phyloP scores from a whole-genome alignment of 768 basidiomycete species.

The Russula virescens region DNA sequence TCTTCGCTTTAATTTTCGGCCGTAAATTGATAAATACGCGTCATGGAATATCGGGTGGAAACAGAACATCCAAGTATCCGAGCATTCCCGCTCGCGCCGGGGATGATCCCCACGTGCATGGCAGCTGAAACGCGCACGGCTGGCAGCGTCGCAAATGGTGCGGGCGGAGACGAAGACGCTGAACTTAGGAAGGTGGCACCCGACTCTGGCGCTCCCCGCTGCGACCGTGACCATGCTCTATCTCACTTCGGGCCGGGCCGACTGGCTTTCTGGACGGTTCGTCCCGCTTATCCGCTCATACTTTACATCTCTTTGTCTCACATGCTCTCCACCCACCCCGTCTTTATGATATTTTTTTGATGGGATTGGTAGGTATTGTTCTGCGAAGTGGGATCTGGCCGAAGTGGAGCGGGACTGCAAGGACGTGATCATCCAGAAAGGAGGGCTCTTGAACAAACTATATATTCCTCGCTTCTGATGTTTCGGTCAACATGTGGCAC shows the following conservation, averaged over 20 bases:
- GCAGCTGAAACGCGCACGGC: not conserved
- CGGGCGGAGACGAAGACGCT: not conserved
- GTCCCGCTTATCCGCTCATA: not conserved
- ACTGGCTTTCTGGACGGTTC: conserved; percentile 16
- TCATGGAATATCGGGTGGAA: too few relatives aligned
- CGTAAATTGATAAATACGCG: too few relatives aligned
- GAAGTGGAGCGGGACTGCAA: conserved; percentile 14
- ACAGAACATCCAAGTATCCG: conserved; percentile 8
- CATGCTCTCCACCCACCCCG: too few relatives aligned
- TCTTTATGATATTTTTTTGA: too few relatives aligned
- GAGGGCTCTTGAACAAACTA: not conserved
- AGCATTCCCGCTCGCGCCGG: conserved; percentile 5
- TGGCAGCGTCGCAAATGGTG: too few relatives aligned
- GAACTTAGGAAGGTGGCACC: not conserved
- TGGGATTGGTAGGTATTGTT: not conserved
- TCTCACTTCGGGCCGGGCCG: conserved; percentile 9
- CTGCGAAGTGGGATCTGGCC: conserved; percentile 1
- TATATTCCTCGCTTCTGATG: not conserved
- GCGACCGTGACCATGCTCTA: conserved; percentile 4
- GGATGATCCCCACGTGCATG: conserved; percentile 1
- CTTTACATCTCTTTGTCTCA: too few relatives aligned
- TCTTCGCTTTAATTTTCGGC: not conserved
- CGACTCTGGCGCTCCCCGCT: not conserved
- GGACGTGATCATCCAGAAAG: not conserved
- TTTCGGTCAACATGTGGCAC: too few relatives aligned